Conservation (phyloP, 192 early-diverging fungal species). For the Allomyces arbusculus region DNA sequence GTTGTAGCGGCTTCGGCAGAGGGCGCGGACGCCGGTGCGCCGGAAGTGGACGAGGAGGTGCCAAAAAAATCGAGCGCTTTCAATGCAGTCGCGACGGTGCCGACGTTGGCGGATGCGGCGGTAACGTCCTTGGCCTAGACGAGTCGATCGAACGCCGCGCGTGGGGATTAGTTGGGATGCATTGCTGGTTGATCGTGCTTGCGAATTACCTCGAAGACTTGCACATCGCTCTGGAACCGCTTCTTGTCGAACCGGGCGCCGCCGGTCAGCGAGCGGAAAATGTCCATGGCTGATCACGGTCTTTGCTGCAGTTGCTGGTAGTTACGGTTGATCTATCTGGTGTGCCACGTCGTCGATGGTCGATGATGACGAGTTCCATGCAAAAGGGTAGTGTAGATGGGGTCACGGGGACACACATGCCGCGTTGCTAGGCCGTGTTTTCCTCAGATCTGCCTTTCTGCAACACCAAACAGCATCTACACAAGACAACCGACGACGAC, state of each 20-base stretch:
- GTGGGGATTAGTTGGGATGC: constrained; percentile 10
- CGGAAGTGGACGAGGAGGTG: constrained; percentile 4
- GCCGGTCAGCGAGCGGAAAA: constrained; percentile 67
- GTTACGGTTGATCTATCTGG: too few species aligned
- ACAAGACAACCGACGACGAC: too few species aligned
- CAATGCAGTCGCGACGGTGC: constrained; percentile 4
- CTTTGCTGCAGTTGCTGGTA: too few species aligned
- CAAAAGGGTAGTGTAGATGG: too few species aligned
- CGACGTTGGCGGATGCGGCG: constrained; percentile 7
- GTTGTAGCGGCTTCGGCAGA: constrained; percentile 3
- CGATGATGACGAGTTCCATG: too few species aligned
- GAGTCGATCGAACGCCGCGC: constrained; percentile 9
- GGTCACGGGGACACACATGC: too few species aligned
- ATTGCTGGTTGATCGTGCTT: constrained; percentile 5
- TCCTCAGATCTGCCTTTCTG: too few species aligned
- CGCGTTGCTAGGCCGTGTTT: too few species aligned
- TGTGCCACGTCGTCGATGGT: too few species aligned
- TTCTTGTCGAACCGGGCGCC: constrained; percentile 77
- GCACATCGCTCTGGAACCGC: constrained; percentile 58
- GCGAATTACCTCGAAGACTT: constrained; percentile 51
- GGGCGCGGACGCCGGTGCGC: constrained; percentile 7
- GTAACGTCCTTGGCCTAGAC: constrained; percentile 15
- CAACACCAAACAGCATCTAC: too few species aligned
- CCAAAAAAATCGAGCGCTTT: constrained; percentile 5
- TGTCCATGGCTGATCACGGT: constrained; percentile 26